Evolutionary conservation across 2,329 filamentous ascomycete species (phyloP).

Genomic region (Fusarium udum): DNA sequence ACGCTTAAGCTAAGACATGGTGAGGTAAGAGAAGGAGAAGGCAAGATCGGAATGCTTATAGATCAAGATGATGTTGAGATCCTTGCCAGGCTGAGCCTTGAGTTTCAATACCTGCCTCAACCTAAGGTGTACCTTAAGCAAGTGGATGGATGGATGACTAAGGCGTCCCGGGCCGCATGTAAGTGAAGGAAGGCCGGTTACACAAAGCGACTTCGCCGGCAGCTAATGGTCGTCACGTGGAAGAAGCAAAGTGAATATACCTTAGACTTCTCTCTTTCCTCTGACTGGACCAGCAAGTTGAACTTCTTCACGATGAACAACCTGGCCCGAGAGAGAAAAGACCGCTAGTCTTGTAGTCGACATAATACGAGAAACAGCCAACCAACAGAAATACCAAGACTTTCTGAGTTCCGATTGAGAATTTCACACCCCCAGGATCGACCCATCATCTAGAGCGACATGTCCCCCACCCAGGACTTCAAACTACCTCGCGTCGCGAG

Average conservation of each 20-base stretch:
- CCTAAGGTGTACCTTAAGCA: not conserved
- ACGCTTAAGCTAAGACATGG: constrained; percentile 14
- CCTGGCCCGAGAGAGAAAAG: not conserved
- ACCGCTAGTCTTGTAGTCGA: not conserved
- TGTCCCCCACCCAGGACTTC: not conserved
- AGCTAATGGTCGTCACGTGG: constrained; percentile 16
- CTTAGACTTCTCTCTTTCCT: not conserved
- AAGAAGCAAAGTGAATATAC: not conserved
- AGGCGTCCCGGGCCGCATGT: not conserved
- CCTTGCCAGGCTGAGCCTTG: not conserved
- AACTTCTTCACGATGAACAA: not conserved
- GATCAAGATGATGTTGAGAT: constrained; percentile 1
- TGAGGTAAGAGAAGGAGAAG: constrained; percentile 1
- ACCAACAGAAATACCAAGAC: constrained; percentile 18
- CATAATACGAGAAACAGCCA: not conserved
- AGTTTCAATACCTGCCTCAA: not conserved
- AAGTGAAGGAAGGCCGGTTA: constrained; percentile 15
- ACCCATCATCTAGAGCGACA: not conserved
- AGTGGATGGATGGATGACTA: not conserved
- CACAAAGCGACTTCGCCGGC: not conserved
- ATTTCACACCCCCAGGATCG: constrained; percentile 8
- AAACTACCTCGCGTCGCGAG: not conserved
- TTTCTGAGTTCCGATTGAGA: constrained; percentile 10
- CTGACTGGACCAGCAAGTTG: not conserved
- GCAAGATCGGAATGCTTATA: constrained; percentile 18